These are phyloP conservation scores for Phylloporus arenicola DNA, from an alignment of 768 basidiomycete species.

Conservation along the genomic window DNA sequence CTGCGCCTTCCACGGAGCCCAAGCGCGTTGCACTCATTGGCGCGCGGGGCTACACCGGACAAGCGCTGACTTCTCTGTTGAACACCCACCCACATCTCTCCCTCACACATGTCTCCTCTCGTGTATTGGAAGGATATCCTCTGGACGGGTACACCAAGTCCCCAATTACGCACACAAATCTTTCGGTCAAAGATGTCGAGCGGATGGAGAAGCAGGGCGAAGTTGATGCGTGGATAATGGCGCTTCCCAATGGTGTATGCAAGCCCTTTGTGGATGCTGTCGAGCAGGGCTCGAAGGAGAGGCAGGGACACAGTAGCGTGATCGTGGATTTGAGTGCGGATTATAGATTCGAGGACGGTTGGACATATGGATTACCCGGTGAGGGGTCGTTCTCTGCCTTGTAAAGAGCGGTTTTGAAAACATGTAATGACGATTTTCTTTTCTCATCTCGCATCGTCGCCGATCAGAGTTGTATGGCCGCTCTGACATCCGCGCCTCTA, in stretches of 20 bases:
- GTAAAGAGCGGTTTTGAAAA: constrained; percentile 31
- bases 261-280: constrained; percentile 96
- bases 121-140: constrained; percentile 81
- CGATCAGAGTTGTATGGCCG: constrained; percentile 82
- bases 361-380: constrained; percentile 99
- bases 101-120: constrained; percentile 94
- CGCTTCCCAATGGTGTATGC: constrained; percentile 94
- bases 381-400: constrained; percentile 44
- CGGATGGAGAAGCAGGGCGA: constrained; percentile 83
- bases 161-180: constrained; percentile 69
- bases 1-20: constrained; percentile 47
- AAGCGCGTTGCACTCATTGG: constrained; percentile 94
- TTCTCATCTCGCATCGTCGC: constrained; percentile 7
- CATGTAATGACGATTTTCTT: constrained; percentile 33
- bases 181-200: constrained; percentile 74
- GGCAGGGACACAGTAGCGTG: constrained; percentile 51
- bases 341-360: constrained; percentile 88
- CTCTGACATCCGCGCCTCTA: constrained; percentile 57
- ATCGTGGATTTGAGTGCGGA: constrained; percentile 93
- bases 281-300: constrained; percentile 64
- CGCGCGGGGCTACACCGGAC: constrained; percentile 93
- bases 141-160: constrained; percentile 80
- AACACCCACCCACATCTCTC: constrained; percentile 83
- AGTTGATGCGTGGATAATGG: constrained; percentile 99
- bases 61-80: constrained; percentile 82